Conservation (phyloP, 1,139 yeast genomes). For the Suhomyces guaymorum region DNA sequence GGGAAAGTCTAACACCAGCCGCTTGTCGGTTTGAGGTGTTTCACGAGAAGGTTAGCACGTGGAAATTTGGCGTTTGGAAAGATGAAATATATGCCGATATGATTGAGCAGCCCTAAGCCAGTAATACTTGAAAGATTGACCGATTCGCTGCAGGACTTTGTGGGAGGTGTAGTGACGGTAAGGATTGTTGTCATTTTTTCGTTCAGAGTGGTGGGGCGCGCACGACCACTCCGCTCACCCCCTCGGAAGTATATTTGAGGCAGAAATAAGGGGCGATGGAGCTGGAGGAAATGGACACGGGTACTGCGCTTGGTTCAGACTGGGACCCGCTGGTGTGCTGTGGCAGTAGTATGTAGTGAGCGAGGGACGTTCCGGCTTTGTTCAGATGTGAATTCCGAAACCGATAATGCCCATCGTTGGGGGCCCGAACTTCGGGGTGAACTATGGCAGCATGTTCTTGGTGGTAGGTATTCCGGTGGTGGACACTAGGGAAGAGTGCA, state of each 20-base stretch:
- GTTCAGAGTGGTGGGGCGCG: conserved; percentile 10
- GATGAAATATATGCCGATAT: conserved; percentile 3
- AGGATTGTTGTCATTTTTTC: conserved; percentile 15
- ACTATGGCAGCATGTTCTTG: too few species aligned
- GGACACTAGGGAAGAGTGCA: too few species aligned
- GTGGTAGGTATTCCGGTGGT: too few species aligned
- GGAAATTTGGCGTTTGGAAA: background rate
- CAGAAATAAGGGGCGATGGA: too few species aligned
- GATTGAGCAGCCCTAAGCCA: conserved; percentile 6
- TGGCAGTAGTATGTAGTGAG: too few species aligned
- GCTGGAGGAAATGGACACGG: too few species aligned
- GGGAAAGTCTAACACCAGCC: background rate
- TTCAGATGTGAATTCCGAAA: too few species aligned
- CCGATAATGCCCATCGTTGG: too few species aligned
- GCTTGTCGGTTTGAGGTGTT: background rate
- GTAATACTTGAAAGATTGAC: conserved; percentile 7
- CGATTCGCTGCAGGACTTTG: conserved; percentile 8
- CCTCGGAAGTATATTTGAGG: background rate
- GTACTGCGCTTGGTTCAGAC: too few species aligned
- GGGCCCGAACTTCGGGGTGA: too few species aligned
- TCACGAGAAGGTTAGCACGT: conserved; percentile 1
- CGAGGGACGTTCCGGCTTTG: too few species aligned
- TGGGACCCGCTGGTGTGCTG: too few species aligned
- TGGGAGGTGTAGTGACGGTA: conserved; percentile 9
- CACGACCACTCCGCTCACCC: conserved; percentile 8